Conservation (phyloP, 1,284 basidiomycete species). For the Moesziomyces aphidis region DNA sequence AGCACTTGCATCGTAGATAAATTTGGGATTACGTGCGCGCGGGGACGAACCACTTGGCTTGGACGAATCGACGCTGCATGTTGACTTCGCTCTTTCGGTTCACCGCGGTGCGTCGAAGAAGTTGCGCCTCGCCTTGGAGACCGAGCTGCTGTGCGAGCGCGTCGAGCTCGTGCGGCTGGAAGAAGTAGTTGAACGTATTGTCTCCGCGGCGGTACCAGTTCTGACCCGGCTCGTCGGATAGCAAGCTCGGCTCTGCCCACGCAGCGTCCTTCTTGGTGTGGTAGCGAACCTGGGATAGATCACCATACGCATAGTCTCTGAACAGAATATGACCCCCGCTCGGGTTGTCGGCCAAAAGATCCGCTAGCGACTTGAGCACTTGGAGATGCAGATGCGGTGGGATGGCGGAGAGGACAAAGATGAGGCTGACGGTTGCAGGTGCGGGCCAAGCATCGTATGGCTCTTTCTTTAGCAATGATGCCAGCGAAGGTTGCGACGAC, state of each 20-base stretch:
- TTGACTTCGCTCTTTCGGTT: conserved; percentile 36
- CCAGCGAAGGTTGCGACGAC: conserved; percentile 5
- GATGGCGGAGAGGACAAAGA: conserved; percentile 69
- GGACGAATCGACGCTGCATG: conserved; percentile 59
- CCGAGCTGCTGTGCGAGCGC: conserved; percentile 27
- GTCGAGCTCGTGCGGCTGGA: conserved; percentile 57
- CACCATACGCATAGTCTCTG: conserved; percentile 68
- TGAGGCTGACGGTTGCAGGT: conserved; percentile 59
- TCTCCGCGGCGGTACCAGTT: conserved; percentile 67
- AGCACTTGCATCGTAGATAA: conserved; percentile 29
- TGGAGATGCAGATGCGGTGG: conserved; percentile 59
- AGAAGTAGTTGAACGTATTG: conserved; percentile 69
- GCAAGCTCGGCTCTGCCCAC: conserved; percentile 66
- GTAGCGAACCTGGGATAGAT: conserved; percentile 67
- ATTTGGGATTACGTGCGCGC: not conserved
- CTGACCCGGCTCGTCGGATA: conserved; percentile 36
- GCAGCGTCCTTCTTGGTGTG: conserved; percentile 61
- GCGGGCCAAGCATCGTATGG: conserved; percentile 16
- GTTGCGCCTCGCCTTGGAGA: conserved; percentile 48
- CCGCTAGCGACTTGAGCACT: conserved; percentile 18
- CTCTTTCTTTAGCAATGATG: conserved; percentile 1
- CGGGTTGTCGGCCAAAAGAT: not conserved
- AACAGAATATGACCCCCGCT: conserved; percentile 58
- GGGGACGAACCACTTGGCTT: conserved; percentile 55
- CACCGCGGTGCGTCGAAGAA: conserved; percentile 21